These are phyloP conservation scores for Drechslera avenae DNA, from an alignment of 2,329 filamentous ascomycete genomes.

Conservation along the genomic window DNA sequence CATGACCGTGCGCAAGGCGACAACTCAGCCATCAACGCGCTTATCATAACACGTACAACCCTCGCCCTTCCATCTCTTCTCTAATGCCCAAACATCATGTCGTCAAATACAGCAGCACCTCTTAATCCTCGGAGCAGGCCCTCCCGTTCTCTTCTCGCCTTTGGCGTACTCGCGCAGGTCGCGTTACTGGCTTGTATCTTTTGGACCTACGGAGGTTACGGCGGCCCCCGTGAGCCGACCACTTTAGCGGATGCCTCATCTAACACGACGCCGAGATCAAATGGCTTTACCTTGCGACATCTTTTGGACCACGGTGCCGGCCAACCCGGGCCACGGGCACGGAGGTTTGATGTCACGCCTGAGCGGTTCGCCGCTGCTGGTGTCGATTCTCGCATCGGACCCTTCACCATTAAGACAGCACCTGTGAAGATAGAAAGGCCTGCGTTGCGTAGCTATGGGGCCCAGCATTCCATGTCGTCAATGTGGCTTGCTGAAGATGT, in stretches of 20 bases:
- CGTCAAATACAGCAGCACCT: slow-evolving; percentile 11
- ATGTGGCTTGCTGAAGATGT: slow-evolving; percentile 39
- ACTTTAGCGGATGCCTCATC: slow-evolving; percentile 10
- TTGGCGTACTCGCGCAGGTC: slow-evolving; percentile 30
- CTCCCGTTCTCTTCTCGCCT: slow-evolving; percentile 17
- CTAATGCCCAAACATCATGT: slow-evolving; percentile 30
- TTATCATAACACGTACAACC: slow-evolving; percentile 18
- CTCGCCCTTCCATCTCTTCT: slow-evolving; percentile 13
- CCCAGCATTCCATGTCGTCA: slow-evolving; percentile 36
- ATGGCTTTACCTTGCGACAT: slow-evolving; percentile 37
- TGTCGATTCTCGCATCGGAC: slow-evolving; percentile 32
- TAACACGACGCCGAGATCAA: slow-evolving; percentile 2
- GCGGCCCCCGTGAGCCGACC: slow-evolving; percentile 11
- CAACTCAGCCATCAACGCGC: slow-evolving; percentile 23
- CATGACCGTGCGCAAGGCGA: slow-evolving; percentile 22
- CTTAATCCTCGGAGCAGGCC: slow-evolving; percentile 21
- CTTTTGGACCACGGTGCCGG: slow-evolving; percentile 45
- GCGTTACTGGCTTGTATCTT: slow-evolving; percentile 24
- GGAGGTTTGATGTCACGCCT: slow-evolving; percentile 39
- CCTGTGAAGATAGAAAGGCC: slow-evolving; percentile 40
- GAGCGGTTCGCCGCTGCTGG: slow-evolving; percentile 30
- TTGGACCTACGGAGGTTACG: slow-evolving; percentile 17
- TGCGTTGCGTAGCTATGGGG: slow-evolving; percentile 21
- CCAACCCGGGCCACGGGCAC: slow-evolving; percentile 39
- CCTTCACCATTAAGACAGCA: slow-evolving; percentile 38